Evolutionary conservation across 2,329 filamentous ascomycete species (phyloP), one percentile per base, ranked within the genome.

Genomic region (Chrysoporthe puriensis): DNA sequence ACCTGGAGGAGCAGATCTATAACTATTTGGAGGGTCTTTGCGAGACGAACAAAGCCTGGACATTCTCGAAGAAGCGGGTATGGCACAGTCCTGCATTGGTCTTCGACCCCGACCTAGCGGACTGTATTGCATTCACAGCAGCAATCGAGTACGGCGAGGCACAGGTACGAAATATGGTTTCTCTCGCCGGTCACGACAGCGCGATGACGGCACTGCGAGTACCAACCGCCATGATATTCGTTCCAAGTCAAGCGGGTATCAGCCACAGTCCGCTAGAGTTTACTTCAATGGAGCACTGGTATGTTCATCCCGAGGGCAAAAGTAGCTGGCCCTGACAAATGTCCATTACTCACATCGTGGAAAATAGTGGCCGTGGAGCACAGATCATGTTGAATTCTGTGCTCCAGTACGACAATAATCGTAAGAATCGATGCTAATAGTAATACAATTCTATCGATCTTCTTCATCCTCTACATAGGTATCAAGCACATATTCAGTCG

Each of bases 151-250:
- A 50, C n/a, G 48, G 48, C 21, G 16, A 50, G n/a, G 48, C 48
- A n/a, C 48, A 50, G 70, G 21, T 73, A 74, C 56, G 70, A 69
- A 67, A 66, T 73, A 58, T 64, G 60, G 56, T 73, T 68, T 65
- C 72, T 72, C 9, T 73, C 40, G 61, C 61, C n/a, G 61, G 73
- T 3, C 74, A 77, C 62, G 74, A 76, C 65, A 72, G 69, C 13
- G 73, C 75, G 4, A 76, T 75, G 64, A 77, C 75, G 3, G 68
- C 66, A 18, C 69, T 72, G 21, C 66, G 70, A 58, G 70, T 70
- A 18, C 74, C 76, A n/a, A 76, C 75, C 1, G 74, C 72, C 13
- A 76, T 76, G 75, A 72, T 77, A 4, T 77, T 77, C 52, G 73
- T 73, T 1, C 67, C 71, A 6, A 73, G 70, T 18, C 71, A 69